Evolutionary conservation across 23 red algal species (phyloP).

Genomic region (Gracilaria gracilis): DNA sequence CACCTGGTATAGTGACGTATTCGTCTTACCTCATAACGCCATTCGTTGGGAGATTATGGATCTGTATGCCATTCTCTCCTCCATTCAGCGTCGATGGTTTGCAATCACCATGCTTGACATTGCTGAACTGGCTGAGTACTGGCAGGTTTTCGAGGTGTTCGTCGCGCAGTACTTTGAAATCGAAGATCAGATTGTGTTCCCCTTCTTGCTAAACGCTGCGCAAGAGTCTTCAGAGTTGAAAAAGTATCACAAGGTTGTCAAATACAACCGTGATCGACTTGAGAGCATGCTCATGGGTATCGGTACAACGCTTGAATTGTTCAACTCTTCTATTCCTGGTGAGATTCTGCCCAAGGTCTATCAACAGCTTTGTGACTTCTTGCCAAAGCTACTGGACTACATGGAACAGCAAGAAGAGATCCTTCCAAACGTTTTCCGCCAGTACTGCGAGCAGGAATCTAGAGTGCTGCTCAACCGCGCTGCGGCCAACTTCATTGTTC

Average conservation of each 20-base stretch:
- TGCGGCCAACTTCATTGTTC: constrained; percentile 66
- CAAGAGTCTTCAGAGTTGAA: constrained; percentile 39
- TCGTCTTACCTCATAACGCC: constrained; percentile 79
- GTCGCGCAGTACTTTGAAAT: constrained; percentile 79
- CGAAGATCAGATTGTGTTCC: constrained; percentile 81
- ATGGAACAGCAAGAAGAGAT: constrained; percentile 70
- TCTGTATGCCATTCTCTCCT: constrained; percentile 69
- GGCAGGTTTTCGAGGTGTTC: constrained; percentile 75
- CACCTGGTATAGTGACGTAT: constrained; percentile 77
- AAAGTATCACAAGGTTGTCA: constrained; percentile 59
- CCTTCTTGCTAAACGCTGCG: constrained; percentile 60
- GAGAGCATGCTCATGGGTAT: constrained; percentile 56
- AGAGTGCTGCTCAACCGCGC: constrained; percentile 70
- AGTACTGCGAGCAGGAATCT: constrained; percentile 58
- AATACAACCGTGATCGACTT: constrained; percentile 64
- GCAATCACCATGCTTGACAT: constrained; percentile 63
- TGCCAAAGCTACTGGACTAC: constrained; percentile 71
- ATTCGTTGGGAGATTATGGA: constrained; percentile 87
- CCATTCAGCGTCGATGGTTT: constrained; percentile 71
- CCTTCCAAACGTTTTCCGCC: constrained; percentile 59
- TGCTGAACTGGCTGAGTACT: constrained; percentile 56
- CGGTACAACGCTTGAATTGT: constrained; percentile 59
- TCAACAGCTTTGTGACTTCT: constrained; percentile 38
- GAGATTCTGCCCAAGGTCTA: constrained; percentile 73
- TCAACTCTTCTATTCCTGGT: constrained; percentile 45